Evolutionary conservation across 305 asterid genomes (phyloP).

Genomic region (Euphrasia arctica): DNA sequence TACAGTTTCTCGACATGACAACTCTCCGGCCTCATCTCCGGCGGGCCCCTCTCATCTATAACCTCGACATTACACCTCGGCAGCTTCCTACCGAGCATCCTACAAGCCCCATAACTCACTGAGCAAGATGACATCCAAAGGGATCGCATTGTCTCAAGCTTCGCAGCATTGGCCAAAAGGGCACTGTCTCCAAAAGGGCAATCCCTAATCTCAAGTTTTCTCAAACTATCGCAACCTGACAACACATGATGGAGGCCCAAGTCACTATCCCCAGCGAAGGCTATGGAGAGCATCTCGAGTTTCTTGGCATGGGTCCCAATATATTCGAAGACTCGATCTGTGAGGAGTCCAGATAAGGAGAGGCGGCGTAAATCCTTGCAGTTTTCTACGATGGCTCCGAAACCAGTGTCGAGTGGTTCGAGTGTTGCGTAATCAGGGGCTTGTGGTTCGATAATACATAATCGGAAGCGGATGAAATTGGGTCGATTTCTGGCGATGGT

Average conservation of each 20-base stretch:
- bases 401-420: conserved; percentile 79
- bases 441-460: conserved; percentile 73
- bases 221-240: conserved; percentile 81
- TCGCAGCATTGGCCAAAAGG: conserved; percentile 78
- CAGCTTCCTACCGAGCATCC: conserved; percentile 65
- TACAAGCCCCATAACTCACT: conserved; percentile 85
- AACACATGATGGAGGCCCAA: conserved; percentile 76
- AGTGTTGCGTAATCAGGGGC: conserved; percentile 68
- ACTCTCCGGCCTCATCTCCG: conserved; percentile 47
- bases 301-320: conserved; percentile 80
- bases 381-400: conserved; percentile 75
- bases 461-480: conserved; percentile 58
- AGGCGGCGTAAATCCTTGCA: conserved; percentile 76
- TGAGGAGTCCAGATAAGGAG: conserved; percentile 76
- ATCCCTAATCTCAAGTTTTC: conserved; percentile 89
- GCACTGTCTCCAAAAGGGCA: conserved; percentile 91
- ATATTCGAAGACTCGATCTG: conserved; percentile 70
- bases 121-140: conserved; percentile 98
- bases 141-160: conserved; percentile 99
- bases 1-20: conserved; percentile 78
- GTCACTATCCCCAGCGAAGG: conserved; percentile 89
- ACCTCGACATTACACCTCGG: conserved; percentile 86
- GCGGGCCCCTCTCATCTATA: conserved; percentile 76
- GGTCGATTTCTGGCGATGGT: conserved; percentile 75
- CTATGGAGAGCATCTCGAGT: conserved; percentile 88